Percentiles rank a stretch among this genome's conserved stretches.
phyloP scores from a whole-genome alignment of 1,284 basidiomycete species.

The Pterulicium gracile region DNA sequence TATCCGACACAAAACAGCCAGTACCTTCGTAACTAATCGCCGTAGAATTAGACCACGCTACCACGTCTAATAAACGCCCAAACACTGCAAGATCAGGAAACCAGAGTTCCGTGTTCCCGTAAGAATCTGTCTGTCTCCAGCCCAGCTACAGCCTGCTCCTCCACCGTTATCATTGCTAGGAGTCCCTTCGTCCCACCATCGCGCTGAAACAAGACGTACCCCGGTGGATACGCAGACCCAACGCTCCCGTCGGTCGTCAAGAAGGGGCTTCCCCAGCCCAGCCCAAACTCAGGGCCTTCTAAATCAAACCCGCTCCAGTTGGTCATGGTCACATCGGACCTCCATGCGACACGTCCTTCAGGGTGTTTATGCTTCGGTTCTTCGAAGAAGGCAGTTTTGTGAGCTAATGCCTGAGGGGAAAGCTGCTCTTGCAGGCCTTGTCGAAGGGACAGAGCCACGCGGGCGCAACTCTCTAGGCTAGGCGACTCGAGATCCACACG shows the following conservation, averaged over 20 bases:
- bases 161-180: neutral
- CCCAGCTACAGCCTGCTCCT: neutral
- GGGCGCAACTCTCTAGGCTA: neutral
- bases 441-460: neutral
- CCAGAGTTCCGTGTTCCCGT: neutral
- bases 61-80: too few species aligned
- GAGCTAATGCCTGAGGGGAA: neutral
- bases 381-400: neutral
- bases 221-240: neutral
- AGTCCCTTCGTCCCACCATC: neutral
- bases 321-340: neutral
- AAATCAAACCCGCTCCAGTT: neutral
- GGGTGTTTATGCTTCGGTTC: neutral
- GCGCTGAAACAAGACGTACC: neutral
- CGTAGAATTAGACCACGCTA: too few species aligned
- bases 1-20: slow-evolving; percentile 18
- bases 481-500: neutral
- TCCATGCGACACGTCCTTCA: neutral
- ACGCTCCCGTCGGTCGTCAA: neutral
- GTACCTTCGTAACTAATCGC: too few species aligned
- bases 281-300: neutral
- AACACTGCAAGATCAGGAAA: too few species aligned
- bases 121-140: neutral
- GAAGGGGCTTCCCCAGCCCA: neutral
- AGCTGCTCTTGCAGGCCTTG: neutral